Conservation (phyloP, 495 filamentous ascomycete genomes). For the Penicillium waksmanii region DNA sequence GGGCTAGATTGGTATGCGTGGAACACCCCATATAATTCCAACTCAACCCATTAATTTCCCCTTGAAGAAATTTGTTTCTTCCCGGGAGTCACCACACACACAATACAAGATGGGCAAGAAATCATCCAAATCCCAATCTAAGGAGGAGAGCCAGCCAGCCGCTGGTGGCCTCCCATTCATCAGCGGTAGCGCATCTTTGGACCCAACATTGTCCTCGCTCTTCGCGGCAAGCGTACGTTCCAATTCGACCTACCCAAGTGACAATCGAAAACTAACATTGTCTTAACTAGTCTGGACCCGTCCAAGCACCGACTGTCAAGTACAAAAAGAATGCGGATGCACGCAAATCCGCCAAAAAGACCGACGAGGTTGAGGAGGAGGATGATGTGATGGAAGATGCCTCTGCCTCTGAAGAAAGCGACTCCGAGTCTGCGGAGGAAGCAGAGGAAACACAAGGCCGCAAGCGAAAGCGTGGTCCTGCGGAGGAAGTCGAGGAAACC, state of each 20-base stretch:
- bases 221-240: constrained; percentile 79
- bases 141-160: constrained; percentile 23
- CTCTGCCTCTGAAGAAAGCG: constrained; percentile 43
- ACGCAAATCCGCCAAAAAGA: constrained; percentile 23
- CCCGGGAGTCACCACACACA: not conserved
- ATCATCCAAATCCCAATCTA: constrained; percentile 41
- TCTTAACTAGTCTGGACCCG: constrained; percentile 64
- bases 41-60: constrained; percentile 14
- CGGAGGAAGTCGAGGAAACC: constrained; percentile 74
- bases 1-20: constrained; percentile 15
- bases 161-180: constrained; percentile 39
- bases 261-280: not conserved
- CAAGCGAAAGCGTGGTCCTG: constrained; percentile 76
- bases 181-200: constrained; percentile 53
- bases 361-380: constrained; percentile 38
- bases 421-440: constrained; percentile 37
- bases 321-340: constrained; percentile 36
- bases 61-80: constrained; percentile 1
- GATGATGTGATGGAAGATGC: constrained; percentile 52
- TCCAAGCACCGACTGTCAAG: constrained; percentile 58
- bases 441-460: constrained; percentile 52
- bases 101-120: constrained; percentile 45
- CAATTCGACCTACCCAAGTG: not conserved
- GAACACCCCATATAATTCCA: constrained; percentile 6
- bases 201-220: constrained; percentile 76